phyloP scores from a whole-genome alignment of 1,284 basidiomycete genomes.

The Ceratobasidium sp. region DNA sequence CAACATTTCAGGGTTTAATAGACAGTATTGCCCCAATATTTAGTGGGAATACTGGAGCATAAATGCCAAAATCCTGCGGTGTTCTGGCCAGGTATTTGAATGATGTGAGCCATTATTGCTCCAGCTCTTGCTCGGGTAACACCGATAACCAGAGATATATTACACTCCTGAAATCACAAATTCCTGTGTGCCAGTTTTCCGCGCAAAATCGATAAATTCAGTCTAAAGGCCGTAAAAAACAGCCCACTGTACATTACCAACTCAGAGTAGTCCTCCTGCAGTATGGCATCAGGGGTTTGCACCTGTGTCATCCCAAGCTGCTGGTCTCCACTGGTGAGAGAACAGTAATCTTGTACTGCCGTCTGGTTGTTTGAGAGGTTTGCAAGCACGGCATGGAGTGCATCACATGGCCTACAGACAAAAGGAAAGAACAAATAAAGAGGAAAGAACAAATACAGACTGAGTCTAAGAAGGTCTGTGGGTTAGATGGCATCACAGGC shows the following conservation, averaged over 20 bases:
- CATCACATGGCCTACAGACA: constrained; percentile 1
- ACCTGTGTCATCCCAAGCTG: neutral
- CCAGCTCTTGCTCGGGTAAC: too few species aligned
- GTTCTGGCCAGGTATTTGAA: too few species aligned
- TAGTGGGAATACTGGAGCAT: too few species aligned
- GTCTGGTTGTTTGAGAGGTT: neutral
- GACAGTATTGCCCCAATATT: too few species aligned
- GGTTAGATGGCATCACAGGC: constrained; percentile 8
- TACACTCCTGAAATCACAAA: too few species aligned
- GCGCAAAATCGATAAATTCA: too few species aligned
- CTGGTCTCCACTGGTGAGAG: constrained; percentile 9
- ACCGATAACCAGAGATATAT: too few species aligned
- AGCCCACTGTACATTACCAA: neutral
- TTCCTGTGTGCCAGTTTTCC: too few species aligned
- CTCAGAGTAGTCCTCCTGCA: neutral
- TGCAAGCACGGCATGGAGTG: neutral
- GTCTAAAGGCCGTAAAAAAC: neutral
- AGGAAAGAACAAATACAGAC: too few species aligned
- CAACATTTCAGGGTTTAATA: too few species aligned
- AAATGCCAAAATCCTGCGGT: too few species aligned
- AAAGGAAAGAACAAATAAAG: neutral
- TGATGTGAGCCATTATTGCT: too few species aligned
- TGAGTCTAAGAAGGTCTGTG: neutral
- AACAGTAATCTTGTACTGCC: constrained; percentile 6
- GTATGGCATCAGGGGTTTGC: neutral